Evolutionary conservation across 495 filamentous ascomycete species (phyloP).

Genomic region (Penicillium lagena): DNA sequence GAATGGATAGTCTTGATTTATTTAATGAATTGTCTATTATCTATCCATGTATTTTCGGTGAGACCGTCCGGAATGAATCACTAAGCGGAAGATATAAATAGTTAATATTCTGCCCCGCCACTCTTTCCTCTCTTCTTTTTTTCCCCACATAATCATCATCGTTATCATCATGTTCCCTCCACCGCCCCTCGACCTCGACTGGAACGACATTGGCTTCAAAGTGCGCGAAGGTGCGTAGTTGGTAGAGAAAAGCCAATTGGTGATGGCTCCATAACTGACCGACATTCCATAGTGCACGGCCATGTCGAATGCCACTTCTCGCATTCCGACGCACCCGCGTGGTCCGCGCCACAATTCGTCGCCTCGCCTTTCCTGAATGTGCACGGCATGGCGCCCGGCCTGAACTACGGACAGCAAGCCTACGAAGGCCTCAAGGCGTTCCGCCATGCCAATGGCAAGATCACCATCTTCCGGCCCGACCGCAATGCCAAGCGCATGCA

Average conservation of each 20-base stretch:
- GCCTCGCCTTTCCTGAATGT: constrained; percentile 70
- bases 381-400: constrained; percentile 82
- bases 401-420: constrained; percentile 92
- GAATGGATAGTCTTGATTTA: background rate
- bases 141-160: background rate
- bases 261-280: background rate
- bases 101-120: background rate
- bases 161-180: constrained; percentile 64
- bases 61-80: background rate
- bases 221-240: constrained; percentile 68
- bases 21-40: background rate
- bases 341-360: constrained; percentile 69
- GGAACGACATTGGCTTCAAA: constrained; percentile 84
- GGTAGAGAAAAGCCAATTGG: background rate
- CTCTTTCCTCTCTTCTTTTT: background rate
- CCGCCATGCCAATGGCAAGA: constrained; percentile 53
- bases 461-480: constrained; percentile 75
- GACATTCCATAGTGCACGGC: constrained; percentile 16
- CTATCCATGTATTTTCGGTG: background rate
- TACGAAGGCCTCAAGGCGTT: constrained; percentile 94
- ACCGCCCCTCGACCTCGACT: constrained; percentile 70
- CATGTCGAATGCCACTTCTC: constrained; percentile 31
- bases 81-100: background rate
- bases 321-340: constrained; percentile 42
- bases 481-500: constrained; percentile 77